Percentiles rank a stretch among this genome's conserved stretches.
Conservation (phyloP, 1,284 basidiomycete species). For the Rugosomyces carneus region DNA sequence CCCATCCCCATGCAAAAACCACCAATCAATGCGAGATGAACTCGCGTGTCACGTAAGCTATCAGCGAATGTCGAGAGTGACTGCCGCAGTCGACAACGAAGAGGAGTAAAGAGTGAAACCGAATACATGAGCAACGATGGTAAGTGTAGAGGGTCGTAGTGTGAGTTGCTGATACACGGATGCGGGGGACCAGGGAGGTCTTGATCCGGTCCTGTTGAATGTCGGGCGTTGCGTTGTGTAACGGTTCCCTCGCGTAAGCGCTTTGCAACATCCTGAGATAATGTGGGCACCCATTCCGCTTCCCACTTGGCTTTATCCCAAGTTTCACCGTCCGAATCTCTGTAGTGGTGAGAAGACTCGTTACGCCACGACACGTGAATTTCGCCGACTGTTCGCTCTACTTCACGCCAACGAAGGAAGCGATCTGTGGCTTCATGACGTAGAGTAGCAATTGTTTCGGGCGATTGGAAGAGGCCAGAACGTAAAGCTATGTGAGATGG, state of each 20-base stretch:
- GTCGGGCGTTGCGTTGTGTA: conserved; percentile 14
- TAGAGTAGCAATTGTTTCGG: conserved; percentile 48
- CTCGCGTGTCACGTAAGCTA: conserved; percentile 20
- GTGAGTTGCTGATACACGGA: conserved; percentile 7
- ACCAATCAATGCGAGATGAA: conserved; percentile 26
- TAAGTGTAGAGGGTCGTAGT: conserved; percentile 34
- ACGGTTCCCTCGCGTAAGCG: conserved; percentile 30
- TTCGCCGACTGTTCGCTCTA: conserved; percentile 44
- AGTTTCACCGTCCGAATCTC: conserved; percentile 11
- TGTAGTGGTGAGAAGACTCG: conserved; percentile 13
- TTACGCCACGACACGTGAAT: conserved; percentile 24
- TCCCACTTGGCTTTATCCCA: conserved; percentile 62
- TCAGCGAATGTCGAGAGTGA: conserved; percentile 19
- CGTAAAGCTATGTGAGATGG: conserved; percentile 45
- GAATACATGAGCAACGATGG: conserved; percentile 35
- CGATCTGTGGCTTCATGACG: conserved; percentile 60
- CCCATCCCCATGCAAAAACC: conserved; percentile 33
- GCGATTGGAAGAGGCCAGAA: conserved; percentile 51
- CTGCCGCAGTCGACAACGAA: conserved; percentile 23
- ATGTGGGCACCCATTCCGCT: conserved; percentile 49
- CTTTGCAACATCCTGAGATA: conserved; percentile 53
- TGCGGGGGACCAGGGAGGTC: conserved; percentile 2
- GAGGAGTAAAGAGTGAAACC: conserved; percentile 31
- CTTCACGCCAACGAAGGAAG: conserved; percentile 66
- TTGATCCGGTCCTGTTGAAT: not conserved